Conservation (phyloP, 2,329 filamentous ascomycete species). For the Pseudocercospora pini-densiflorae region DNA sequence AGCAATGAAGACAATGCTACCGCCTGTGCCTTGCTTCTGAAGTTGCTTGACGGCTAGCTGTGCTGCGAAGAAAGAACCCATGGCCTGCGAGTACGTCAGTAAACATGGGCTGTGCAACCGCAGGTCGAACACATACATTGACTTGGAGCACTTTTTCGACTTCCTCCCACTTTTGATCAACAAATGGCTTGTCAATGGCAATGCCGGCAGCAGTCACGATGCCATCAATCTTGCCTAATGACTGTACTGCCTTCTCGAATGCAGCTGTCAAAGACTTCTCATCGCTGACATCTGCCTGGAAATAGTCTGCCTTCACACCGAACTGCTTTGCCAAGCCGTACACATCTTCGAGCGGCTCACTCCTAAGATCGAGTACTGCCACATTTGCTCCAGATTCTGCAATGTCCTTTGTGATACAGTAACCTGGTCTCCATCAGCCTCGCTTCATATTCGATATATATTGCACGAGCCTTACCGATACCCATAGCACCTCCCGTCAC, state of each 20-base stretch:
- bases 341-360: slow-evolving; percentile 33
- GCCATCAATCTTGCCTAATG: slow-evolving; percentile 33
- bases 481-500: slow-evolving; percentile 36
- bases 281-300: slow-evolving; percentile 46
- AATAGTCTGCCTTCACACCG: slow-evolving; percentile 59
- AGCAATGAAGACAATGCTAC: slow-evolving; percentile 43
- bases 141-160: slow-evolving; percentile 42
- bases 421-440: slow-evolving; percentile 17
- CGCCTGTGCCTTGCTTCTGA: slow-evolving; percentile 39
- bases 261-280: slow-evolving; percentile 31
- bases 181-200: slow-evolving; percentile 37
- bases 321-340: slow-evolving; percentile 55
- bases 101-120: background rate
- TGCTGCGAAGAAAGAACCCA: slow-evolving; percentile 43
- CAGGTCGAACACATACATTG: slow-evolving; percentile 34
- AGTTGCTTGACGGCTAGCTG: slow-evolving; percentile 44
- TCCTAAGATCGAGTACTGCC: slow-evolving; percentile 64
- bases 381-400: slow-evolving; percentile 51
- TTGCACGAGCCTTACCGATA: slow-evolving; percentile 21
- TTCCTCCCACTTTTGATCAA: slow-evolving; percentile 37
- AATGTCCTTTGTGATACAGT: slow-evolving; percentile 34
- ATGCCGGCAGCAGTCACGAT: slow-evolving; percentile 39
- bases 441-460: background rate
- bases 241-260: slow-evolving; percentile 32
- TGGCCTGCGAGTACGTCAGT: slow-evolving; percentile 20